Evolutionary conservation across 106 monocot species (phyloP), one percentile per base, ranked within the genome.

Genomic region (Acorus gramineus): DNA sequence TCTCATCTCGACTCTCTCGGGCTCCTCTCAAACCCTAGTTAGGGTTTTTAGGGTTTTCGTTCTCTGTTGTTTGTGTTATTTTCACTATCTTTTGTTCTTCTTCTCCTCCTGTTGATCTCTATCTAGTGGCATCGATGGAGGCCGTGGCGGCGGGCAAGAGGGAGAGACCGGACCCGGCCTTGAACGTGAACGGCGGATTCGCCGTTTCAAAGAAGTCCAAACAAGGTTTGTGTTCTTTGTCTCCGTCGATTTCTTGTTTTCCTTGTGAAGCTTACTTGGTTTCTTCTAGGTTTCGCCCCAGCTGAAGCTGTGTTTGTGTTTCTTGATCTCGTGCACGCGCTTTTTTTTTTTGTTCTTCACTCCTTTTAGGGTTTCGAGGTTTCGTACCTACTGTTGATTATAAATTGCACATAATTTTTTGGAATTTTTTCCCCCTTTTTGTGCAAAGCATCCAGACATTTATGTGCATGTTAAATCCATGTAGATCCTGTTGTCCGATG

Each of bases 181-280:
- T 60, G 6, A 65, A 48, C 60, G 80, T 76, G 44, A 68, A 49
- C 14, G 59, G 42, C 55, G 51, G 6, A 3, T 49, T 13, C 6
- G 51, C 2, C 4, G 78, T 57, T n/a, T 10, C 68, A 55, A 85
- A 85, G 81, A 67, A 69, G 53, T 7, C 44, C 4, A 85, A 61
- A 75, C 81, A 81, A 81, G 50, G 43, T 65, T 0, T 7, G 8
- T 49, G 14, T 47, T 47, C 42, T 4, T 10, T 4, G 7, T 58
- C 52, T 13, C 62, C 44, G 8, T 62, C 44, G 8, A 9, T 14
- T 49, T 59, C 2, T 0, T 7, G 2, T 45, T 10, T 47, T 13
- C 9, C 43, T 7, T 4, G 14, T 51, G 3, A 3, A 6, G 9
- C 49, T 42, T 5, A 8, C 9, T 11, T 56, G 2, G 14, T 14